A percentile compares a stretch with the other conserved stretches of the same genome.
Evolutionary conservation across 164 flowering plant genomes (phyloP).

Genomic region (Santalum album): DNA sequence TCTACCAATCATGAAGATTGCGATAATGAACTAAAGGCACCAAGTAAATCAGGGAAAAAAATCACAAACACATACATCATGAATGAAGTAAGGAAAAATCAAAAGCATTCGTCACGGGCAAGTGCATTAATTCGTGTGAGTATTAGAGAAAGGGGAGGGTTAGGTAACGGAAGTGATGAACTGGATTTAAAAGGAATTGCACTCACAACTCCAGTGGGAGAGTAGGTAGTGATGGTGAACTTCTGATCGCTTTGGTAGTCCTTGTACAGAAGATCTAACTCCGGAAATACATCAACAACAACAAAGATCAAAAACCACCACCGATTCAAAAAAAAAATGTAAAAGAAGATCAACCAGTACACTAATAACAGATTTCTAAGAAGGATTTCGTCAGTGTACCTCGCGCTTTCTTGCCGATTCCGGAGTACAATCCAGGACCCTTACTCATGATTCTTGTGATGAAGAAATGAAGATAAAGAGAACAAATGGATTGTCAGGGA

Average conservation of each 20-base stretch:
- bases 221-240: slow-evolving; percentile 70
- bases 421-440: slow-evolving; percentile 85
- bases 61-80: too few relatives aligned
- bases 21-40: too few relatives aligned
- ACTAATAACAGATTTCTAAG: slow-evolving; percentile 2
- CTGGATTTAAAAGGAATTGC: not conserved
- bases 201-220: slow-evolving; percentile 71
- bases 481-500: too few relatives aligned
- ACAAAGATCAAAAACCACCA: slow-evolving; percentile 9
- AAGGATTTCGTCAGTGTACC: slow-evolving; percentile 23
- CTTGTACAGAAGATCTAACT: slow-evolving; percentile 76
- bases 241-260: slow-evolving; percentile 87
- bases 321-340: not conserved
- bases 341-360: not conserved
- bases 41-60: too few relatives aligned
- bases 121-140: too few relatives aligned
- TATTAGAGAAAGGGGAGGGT: not conserved
- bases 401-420: slow-evolving; percentile 79
- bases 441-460: slow-evolving; percentile 36
- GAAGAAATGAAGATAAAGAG: not conserved
- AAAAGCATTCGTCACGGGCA: slow-evolving; percentile 2
- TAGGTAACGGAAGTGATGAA: not conserved
- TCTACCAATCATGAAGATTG: too few relatives aligned
- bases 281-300: not conserved
- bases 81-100: not conserved